Percentiles rank a stretch among this genome's conserved stretches.
These are phyloP conservation scores for Coprinopsis marcescibilis DNA, from an alignment of 768 basidiomycete species.

Conservation along the genomic window DNA sequence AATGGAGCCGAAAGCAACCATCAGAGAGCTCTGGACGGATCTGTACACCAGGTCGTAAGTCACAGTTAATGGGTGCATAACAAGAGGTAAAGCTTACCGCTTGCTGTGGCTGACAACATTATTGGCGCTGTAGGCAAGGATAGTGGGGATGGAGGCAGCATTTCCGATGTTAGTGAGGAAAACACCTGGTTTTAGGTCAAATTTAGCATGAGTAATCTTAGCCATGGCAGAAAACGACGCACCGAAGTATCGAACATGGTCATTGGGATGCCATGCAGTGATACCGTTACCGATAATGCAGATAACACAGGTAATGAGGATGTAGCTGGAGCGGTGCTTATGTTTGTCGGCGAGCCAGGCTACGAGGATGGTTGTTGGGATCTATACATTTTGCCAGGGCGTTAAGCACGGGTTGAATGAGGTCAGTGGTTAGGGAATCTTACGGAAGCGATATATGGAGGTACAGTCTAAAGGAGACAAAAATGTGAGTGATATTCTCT, in stretches of 20 bases:
- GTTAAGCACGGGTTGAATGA: slow-evolving; percentile 27
- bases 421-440: background rate
- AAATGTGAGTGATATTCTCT: background rate
- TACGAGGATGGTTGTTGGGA: slow-evolving; percentile 35
- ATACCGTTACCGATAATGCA: slow-evolving; percentile 34
- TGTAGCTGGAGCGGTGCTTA: slow-evolving; percentile 37
- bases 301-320: slow-evolving; percentile 30
- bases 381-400: slow-evolving; percentile 21
- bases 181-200: slow-evolving; percentile 24
- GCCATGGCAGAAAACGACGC: slow-evolving; percentile 4
- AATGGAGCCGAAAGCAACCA: slow-evolving; percentile 35
- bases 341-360: slow-evolving; percentile 42
- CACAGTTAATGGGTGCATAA: background rate
- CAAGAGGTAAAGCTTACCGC: slow-evolving; percentile 18
- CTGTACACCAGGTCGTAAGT: slow-evolving; percentile 14
- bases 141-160: slow-evolving; percentile 36
- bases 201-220: background rate
- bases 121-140: slow-evolving; percentile 39
- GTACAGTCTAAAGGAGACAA: background rate
- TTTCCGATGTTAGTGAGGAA: slow-evolving; percentile 41
- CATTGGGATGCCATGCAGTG: slow-evolving; percentile 32
- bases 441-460: background rate
- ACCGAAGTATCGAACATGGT: slow-evolving; percentile 40
- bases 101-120: slow-evolving; percentile 47
- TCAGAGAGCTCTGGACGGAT: slow-evolving; percentile 33